These are phyloP conservation scores for Talaromyces liani DNA, from an alignment of 495 filamentous ascomycete species.

Conservation along the genomic window DNA sequence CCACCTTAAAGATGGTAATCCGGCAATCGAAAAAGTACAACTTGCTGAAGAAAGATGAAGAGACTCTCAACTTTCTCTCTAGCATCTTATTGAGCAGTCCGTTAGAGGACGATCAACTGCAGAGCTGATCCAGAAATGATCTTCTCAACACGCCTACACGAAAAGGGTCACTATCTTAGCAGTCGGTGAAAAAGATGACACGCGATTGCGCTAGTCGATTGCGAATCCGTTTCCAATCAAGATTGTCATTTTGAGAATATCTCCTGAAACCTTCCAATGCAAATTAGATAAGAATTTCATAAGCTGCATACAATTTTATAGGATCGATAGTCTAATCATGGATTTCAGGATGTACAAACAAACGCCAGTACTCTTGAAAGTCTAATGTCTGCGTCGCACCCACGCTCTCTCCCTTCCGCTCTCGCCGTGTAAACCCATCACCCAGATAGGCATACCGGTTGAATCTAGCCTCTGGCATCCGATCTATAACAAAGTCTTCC, in stretches of 20 bases:
- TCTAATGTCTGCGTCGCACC: conserved; percentile 13
- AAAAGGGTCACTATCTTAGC: no score
- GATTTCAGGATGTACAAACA: conserved; percentile 12
- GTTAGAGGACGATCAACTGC: neutral
- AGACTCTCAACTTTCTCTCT: neutral
- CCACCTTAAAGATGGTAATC: neutral
- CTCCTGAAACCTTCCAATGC: no score
- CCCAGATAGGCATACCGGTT: conserved; percentile 45
- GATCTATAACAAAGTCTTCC: conserved; percentile 42
- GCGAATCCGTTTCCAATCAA: no score
- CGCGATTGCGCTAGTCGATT: no score
- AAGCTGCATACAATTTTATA: no score
- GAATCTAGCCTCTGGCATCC: conserved; percentile 19
- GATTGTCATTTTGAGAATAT: no score
- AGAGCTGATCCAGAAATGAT: no score
- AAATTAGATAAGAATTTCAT: no score
- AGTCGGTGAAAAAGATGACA: no score
- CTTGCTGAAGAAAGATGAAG: no score
- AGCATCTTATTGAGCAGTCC: neutral
- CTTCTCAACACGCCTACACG: no score
- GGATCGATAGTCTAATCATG: conserved; percentile 7
- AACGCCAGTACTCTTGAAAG: conserved; percentile 16
- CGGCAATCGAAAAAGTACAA: neutral
- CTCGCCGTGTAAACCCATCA: neutral
- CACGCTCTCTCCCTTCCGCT: conserved; percentile 11